Evolutionary conservation across 768 basidiomycete genomes (phyloP).

Genomic region (Termitomyces heimii): DNA sequence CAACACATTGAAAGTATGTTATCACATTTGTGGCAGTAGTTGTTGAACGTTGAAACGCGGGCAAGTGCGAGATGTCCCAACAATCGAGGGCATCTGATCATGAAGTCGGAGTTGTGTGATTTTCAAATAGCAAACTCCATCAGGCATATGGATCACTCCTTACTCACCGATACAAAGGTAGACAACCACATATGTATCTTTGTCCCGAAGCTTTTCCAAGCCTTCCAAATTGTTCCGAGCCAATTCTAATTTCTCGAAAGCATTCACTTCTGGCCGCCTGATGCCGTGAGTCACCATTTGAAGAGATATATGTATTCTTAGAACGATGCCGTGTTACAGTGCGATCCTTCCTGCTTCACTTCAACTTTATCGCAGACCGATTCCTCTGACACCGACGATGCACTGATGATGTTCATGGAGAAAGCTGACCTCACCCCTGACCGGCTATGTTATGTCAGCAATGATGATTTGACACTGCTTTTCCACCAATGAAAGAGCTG

Average conservation of each 20-base stretch:
- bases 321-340: not conserved
- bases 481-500: constrained; percentile 4
- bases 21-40: not conserved
- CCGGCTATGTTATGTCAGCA: constrained; percentile 10
- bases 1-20: not conserved
- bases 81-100: not conserved
- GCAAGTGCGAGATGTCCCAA: not conserved
- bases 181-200: not conserved
- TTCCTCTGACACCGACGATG: not conserved
- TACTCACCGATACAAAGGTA: not conserved
- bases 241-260: not conserved
- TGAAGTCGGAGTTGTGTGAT: not conserved
- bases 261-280: not conserved
- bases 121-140: not conserved
- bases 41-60: not conserved
- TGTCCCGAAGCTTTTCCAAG: not conserved
- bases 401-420: not conserved
- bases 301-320: not conserved
- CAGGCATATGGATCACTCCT: not conserved
- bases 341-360: not conserved
- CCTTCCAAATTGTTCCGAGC: not conserved
- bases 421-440: not conserved
- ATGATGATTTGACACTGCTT: constrained; percentile 6
- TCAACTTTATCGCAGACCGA: not conserved
- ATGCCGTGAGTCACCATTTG: not conserved